These are phyloP conservation scores for Pleodorina starrii DNA, from an alignment of 139 green algal genomes.

Conservation along the genomic window DNA sequence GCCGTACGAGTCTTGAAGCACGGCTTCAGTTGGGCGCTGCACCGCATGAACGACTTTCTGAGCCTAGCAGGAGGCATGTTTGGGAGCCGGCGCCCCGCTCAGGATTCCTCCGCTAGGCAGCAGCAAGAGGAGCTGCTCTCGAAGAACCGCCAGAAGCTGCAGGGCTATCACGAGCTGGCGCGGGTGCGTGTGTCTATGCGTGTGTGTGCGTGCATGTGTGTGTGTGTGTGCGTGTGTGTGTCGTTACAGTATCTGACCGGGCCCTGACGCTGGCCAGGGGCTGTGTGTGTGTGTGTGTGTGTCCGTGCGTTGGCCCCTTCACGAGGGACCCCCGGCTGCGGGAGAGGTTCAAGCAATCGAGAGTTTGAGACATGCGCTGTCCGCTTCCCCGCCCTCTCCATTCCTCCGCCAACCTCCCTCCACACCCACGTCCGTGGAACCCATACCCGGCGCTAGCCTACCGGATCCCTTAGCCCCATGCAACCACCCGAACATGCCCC, in stretches of 20 bases:
- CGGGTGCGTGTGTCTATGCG: slow-evolving; percentile 45
- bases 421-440: too few relatives aligned
- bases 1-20: neutral
- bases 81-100: too few relatives aligned
- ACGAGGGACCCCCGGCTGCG: too few relatives aligned
- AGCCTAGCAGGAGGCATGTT: neutral
- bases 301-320: neutral
- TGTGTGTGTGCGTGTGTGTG: neutral
- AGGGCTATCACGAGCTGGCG: slow-evolving; percentile 72
- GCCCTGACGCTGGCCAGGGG: neutral
- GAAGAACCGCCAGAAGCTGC: slow-evolving; percentile 68
- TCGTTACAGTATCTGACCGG: too few relatives aligned
- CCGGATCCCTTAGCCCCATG: too few relatives aligned
- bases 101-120: neutral
- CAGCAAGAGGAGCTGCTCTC: neutral
- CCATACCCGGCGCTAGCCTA: too few relatives aligned
- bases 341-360: too few relatives aligned
- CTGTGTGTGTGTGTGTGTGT: neutral
- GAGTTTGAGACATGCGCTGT: too few relatives aligned
- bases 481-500: too few relatives aligned
- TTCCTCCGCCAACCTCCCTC: too few relatives aligned
- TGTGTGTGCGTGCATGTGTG: neutral
- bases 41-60: neutral
- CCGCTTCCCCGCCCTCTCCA: too few relatives aligned
- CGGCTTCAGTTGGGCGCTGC: neutral